phyloP scores from a whole-genome alignment of 2,329 filamentous ascomycete genomes.

The Colletotrichum godetiae region DNA sequence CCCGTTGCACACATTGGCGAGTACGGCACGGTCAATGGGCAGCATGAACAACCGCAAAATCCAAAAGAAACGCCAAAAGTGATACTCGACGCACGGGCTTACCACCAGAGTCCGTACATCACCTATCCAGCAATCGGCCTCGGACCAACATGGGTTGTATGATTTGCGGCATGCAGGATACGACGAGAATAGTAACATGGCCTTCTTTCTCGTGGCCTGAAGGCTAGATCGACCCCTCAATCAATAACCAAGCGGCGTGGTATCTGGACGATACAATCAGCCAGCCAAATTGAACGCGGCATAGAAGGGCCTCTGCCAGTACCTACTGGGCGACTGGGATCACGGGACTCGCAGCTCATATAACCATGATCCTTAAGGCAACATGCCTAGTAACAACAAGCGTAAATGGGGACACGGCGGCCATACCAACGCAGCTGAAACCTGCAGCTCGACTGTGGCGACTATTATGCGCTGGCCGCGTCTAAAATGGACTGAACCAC shows the following conservation, averaged over 20 bases:
- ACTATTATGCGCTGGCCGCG: conserved; percentile 36
- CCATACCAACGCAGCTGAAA: conserved; percentile 31
- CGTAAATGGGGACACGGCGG: conserved; percentile 9
- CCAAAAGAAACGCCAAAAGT: conserved; percentile 4
- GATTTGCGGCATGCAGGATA: conserved; percentile 14
- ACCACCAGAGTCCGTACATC: neutral
- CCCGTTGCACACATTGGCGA: conserved; percentile 12
- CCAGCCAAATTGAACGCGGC: neutral
- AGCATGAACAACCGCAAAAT: neutral
- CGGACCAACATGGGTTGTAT: conserved; percentile 1
- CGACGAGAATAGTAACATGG: conserved; percentile 33
- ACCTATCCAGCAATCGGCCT: neutral
- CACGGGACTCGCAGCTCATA: neutral
- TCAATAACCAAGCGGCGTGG: neutral
- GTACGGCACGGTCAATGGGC: neutral
- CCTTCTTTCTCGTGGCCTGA: neutral
- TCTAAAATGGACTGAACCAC: conserved; percentile 22
- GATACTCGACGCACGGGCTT: conserved; percentile 1
- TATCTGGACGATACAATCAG: conserved; percentile 7
- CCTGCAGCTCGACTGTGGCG: conserved; percentile 36
- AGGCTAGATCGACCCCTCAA: conserved; percentile 24
- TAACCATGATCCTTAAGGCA: neutral
- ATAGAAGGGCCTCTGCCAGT: conserved; percentile 1
- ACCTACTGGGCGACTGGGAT: conserved; percentile 7
- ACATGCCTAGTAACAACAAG: neutral